Evolutionary conservation across 495 filamentous ascomycete species (phyloP).

Genomic region (Peziza echinospora): DNA sequence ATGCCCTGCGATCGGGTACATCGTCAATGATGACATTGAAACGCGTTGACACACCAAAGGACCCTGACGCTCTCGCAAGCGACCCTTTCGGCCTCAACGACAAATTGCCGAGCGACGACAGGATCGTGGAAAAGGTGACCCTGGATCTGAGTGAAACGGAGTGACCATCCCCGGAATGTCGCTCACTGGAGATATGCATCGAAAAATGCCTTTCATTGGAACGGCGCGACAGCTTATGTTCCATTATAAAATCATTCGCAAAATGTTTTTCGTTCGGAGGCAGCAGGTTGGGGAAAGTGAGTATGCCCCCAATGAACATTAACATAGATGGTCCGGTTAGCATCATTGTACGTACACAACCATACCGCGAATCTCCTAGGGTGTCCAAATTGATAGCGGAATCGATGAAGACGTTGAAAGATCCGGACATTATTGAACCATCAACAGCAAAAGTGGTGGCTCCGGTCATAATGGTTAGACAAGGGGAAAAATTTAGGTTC

Average conservation of each 20-base stretch:
- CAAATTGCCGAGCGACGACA: not conserved
- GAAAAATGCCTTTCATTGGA: not conserved
- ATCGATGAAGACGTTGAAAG: not conserved
- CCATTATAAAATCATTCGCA: not conserved
- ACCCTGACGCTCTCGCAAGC: not conserved
- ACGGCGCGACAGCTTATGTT: not conserved
- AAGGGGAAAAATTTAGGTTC: constrained; percentile 1
- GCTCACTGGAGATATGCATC: not conserved
- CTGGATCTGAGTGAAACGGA: not conserved
- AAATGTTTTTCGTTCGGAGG: not conserved
- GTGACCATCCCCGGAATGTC: not conserved
- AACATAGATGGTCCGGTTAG: not conserved
- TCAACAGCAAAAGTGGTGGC: not conserved
- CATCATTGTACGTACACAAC: too few species aligned
- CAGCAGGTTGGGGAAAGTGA: not conserved
- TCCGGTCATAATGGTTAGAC: not conserved
- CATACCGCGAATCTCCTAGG: not conserved
- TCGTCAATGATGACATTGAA: too few species aligned
- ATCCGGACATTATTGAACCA: not conserved
- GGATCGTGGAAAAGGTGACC: not conserved
- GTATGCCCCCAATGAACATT: not conserved
- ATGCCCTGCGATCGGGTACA: too few species aligned
- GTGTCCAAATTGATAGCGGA: not conserved
- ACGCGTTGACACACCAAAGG: too few species aligned
- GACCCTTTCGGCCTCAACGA: not conserved